These are phyloP conservation scores for Aaosphaeria pasadenensis DNA, from an alignment of 2,329 filamentous ascomycete genomes.

Conservation along the genomic window DNA sequence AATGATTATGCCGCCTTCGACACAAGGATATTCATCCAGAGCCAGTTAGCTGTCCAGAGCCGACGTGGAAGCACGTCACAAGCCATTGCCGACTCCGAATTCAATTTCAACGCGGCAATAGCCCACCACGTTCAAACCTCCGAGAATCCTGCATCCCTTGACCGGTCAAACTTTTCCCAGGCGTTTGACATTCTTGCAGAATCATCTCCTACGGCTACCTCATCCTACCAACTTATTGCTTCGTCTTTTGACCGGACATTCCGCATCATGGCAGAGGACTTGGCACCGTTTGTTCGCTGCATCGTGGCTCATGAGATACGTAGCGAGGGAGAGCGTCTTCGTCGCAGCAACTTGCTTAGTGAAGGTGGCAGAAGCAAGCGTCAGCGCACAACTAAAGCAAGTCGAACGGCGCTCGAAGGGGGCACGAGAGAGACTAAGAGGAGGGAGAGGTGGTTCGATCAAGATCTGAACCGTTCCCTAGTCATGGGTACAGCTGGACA, in stretches of 20 bases:
- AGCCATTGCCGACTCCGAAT: conserved; percentile 8
- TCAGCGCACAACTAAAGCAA: conserved; percentile 69
- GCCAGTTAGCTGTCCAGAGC: conserved; percentile 16
- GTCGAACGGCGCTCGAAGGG: conserved; percentile 74
- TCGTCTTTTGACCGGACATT: conserved; percentile 76
- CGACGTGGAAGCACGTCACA: conserved; percentile 3
- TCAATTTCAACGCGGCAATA: conserved; percentile 21
- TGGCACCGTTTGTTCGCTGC: conserved; percentile 84
- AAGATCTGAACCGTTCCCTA: conserved; percentile 56
- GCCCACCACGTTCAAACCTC: conserved; percentile 23
- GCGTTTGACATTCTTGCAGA: conserved; percentile 54
- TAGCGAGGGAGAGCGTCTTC: conserved; percentile 65
- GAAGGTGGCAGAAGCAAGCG: conserved; percentile 58
- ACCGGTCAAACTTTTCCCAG: conserved; percentile 40
- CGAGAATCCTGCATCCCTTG: conserved; percentile 18
- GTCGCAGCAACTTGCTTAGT: conserved; percentile 60
- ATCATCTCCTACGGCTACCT: conserved; percentile 23
- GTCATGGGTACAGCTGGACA: conserved; percentile 61
- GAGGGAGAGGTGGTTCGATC: conserved; percentile 69
- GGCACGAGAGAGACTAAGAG: conserved; percentile 65
- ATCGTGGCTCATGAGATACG: conserved; percentile 76
- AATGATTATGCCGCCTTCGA: conserved; percentile 45
- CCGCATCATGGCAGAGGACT: conserved; percentile 65
- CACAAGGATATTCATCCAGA: conserved; percentile 29
- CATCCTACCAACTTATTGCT: conserved; percentile 53